phyloP scores from a whole-genome alignment of 2,329 filamentous ascomycete species.

The Cladophialophora psammophila region DNA sequence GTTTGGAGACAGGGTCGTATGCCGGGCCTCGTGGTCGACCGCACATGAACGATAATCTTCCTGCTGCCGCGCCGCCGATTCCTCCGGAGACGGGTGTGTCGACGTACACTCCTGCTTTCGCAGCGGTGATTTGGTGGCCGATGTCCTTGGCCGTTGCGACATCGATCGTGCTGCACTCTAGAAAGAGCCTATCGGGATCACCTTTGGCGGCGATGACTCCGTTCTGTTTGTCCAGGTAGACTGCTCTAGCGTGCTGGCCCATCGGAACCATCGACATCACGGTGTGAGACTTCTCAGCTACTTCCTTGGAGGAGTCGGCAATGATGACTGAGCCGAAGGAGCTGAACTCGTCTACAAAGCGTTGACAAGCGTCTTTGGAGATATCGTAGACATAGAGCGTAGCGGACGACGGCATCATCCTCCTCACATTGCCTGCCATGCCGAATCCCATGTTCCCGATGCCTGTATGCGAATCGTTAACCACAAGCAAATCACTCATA shows the following conservation, averaged over 20 bases:
- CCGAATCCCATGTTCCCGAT: slow-evolving; percentile 62
- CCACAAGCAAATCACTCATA: too few relatives aligned
- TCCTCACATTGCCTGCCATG: slow-evolving; percentile 59
- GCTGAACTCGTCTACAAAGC: slow-evolving; percentile 15
- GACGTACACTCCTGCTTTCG: slow-evolving; percentile 16
- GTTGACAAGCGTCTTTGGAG: slow-evolving; percentile 43
- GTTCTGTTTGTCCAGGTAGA: slow-evolving; percentile 22
- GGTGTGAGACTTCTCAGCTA: slow-evolving; percentile 16
- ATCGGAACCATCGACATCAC: slow-evolving; percentile 26
- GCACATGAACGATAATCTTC: too few relatives aligned
- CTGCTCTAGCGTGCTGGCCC: slow-evolving; percentile 11
- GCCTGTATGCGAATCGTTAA: slow-evolving; percentile 42
- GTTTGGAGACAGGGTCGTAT: too few relatives aligned
- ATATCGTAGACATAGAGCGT: slow-evolving; percentile 60
- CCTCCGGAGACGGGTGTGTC: slow-evolving; percentile 24
- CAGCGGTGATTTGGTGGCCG: slow-evolving; percentile 17
- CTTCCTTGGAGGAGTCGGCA: slow-evolving; percentile 19
- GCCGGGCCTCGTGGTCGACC: too few relatives aligned
- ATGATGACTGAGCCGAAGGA: slow-evolving; percentile 16
- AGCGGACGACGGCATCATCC: slow-evolving; percentile 53
- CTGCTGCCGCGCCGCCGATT: too few relatives aligned
- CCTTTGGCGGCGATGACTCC: slow-evolving; percentile 22
- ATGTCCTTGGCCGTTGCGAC: slow-evolving; percentile 16
- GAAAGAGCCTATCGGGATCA: slow-evolving; percentile 13
- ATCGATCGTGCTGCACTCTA: slow-evolving; percentile 31